phyloP scores from a whole-genome alignment of 73 alveolate genomes.

The Paramecium bursaria region DNA sequence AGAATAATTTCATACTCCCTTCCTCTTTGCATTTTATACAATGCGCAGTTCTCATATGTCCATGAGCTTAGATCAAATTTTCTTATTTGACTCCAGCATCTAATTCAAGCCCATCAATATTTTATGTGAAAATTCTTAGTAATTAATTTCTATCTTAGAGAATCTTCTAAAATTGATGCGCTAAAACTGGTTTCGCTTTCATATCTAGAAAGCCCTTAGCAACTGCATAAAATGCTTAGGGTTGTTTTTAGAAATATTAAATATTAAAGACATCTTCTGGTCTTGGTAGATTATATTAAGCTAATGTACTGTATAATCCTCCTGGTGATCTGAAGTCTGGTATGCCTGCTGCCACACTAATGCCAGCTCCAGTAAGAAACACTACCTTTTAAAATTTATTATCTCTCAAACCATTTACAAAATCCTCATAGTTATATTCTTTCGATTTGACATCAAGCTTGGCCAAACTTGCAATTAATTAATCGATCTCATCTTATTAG shows the following conservation, averaged over 20 bases:
- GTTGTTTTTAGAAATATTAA: constrained; percentile 75
- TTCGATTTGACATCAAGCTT: neutral
- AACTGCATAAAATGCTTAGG: constrained; percentile 78
- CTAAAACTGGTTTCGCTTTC: constrained; percentile 69
- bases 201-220: constrained; percentile 68
- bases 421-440: constrained; percentile 62
- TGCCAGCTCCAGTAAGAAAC: constrained; percentile 98
- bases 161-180: constrained; percentile 71
- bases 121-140: constrained; percentile 74
- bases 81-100: constrained; percentile 80
- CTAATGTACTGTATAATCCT: constrained; percentile 82
- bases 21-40: constrained; percentile 70
- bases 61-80: constrained; percentile 83
- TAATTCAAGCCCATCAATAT: constrained; percentile 85
- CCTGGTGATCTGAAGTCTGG: constrained; percentile 98
- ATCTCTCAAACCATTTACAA: constrained; percentile 73
- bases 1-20: constrained; percentile 25
- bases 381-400: constrained; percentile 83
- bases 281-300: constrained; percentile 72
- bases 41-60: constrained; percentile 70
- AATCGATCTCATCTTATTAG: neutral
- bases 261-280: constrained; percentile 83
- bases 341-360: constrained; percentile 96
- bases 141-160: constrained; percentile 68
- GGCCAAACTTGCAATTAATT: neutral